Conservation (phyloP, 1,284 basidiomycete genomes). For the Takashimella tepidaria region DNA sequence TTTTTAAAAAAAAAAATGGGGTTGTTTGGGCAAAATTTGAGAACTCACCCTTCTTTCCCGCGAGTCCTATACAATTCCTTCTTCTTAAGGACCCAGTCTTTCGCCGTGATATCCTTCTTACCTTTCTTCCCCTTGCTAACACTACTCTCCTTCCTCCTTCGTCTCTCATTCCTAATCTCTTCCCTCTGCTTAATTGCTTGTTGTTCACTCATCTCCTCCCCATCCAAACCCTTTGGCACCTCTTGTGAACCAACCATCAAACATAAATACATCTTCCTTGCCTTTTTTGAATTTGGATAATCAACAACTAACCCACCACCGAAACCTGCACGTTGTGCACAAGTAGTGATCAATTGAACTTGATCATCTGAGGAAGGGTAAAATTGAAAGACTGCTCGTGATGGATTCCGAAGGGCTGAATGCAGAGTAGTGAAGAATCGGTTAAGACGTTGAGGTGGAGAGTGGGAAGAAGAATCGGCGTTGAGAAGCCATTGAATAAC, state of each 20-base stretch:
- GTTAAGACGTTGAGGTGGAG: constrained; percentile 83
- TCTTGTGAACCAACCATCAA: constrained; percentile 69
- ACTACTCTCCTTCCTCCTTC: constrained; percentile 29
- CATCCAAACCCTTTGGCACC: constrained; percentile 68
- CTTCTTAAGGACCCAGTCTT: constrained; percentile 56
- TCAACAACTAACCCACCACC: constrained; percentile 96
- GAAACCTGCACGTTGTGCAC: constrained; percentile 91
- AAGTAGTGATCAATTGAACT: constrained; percentile 87
- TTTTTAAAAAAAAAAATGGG: neutral
- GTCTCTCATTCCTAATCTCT: constrained; percentile 40
- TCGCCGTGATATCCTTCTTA: constrained; percentile 43
- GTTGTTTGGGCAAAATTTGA: neutral
- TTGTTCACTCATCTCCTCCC: constrained; percentile 55
- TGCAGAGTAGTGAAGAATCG: constrained; percentile 97
- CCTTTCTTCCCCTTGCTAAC: constrained; percentile 32
- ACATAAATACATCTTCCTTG: constrained; percentile 85
- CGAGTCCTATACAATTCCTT: constrained; percentile 55
- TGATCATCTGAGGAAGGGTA: constrained; percentile 95
- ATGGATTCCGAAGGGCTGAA: constrained; percentile 83
- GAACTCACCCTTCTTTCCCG: constrained; percentile 52
- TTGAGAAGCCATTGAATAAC: constrained; percentile 99
- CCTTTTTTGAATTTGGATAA: constrained; percentile 93
- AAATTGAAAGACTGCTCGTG: constrained; percentile 91
- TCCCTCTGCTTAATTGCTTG: constrained; percentile 55
- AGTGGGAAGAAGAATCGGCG: constrained; percentile 87